Conservation (phyloP, 495 filamentous ascomycete species). For the Hypomontagnella monticulosa region DNA sequence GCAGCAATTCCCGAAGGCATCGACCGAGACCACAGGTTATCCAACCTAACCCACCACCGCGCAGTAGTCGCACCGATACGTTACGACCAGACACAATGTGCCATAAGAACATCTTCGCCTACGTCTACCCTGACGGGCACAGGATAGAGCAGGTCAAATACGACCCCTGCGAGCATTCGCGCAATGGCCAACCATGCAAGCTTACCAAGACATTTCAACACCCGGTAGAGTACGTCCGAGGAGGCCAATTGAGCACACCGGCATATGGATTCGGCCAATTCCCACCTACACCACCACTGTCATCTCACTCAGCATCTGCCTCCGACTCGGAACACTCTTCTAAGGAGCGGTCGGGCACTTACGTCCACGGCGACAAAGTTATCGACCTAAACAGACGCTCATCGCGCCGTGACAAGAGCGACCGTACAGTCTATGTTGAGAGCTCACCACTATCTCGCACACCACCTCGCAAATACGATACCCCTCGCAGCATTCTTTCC, state of each 20-base stretch:
- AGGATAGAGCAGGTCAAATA: slow-evolving; percentile 31
- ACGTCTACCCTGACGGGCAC: slow-evolving; percentile 41
- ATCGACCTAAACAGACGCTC: slow-evolving; percentile 42
- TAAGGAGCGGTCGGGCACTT: slow-evolving; percentile 44
- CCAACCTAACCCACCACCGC: slow-evolving; percentile 42
- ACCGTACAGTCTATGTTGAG: slow-evolving; percentile 41
- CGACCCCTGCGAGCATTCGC: slow-evolving; percentile 35
- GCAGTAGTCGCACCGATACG: slow-evolving; percentile 38
- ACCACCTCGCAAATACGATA: slow-evolving; percentile 31
- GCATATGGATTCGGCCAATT: slow-evolving; percentile 41
- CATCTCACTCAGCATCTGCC: slow-evolving; percentile 55
- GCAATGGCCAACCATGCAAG: slow-evolving; percentile 32
- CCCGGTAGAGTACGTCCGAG: slow-evolving; percentile 22
- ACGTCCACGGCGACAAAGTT: slow-evolving; percentile 47
- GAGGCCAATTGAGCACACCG: slow-evolving; percentile 37
- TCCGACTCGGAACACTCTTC: slow-evolving; percentile 47
- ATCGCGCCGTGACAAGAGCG: slow-evolving; percentile 41
- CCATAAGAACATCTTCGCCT: slow-evolving; percentile 49
- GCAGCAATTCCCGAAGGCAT: slow-evolving; percentile 24
- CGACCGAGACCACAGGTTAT: slow-evolving; percentile 31
- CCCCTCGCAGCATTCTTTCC: slow-evolving; percentile 29
- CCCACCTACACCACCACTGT: slow-evolving; percentile 49
- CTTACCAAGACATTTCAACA: slow-evolving; percentile 35
- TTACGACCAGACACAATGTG: slow-evolving; percentile 53
- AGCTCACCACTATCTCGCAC: slow-evolving; percentile 41